Base-by-base conservation (phyloP, 2,329 filamentous ascomycete genomes). In the Fusarium sp. region DNA sequence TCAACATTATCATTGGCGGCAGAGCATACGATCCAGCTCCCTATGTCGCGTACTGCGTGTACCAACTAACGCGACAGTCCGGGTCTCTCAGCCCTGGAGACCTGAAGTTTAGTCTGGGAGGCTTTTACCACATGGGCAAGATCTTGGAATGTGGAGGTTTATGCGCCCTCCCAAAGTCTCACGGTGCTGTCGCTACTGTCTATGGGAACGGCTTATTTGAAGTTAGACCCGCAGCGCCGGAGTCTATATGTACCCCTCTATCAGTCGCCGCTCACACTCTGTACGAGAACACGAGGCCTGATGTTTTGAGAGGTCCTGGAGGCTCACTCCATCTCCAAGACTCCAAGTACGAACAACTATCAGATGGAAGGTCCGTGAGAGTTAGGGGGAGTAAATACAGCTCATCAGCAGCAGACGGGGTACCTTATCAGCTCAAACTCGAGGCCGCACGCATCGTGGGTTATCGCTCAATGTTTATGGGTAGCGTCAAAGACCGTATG, bases 271-370 rank as follows among this genome's bases (percentile, higher is more conserved):
- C 85, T 0, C 85, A 87, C 62, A 82, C 83, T 0, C 70, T 87
- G 11, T 87, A 87, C 50, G 85, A 87, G 74, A 87, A 87, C 60
- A 77, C 80, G 0, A 71, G 85, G 17, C 85, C 85, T 0, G 85
- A 87, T 69, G 67, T 82, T 2, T 68, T 86, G 3, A 61, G 75
- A 7, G 85, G 85, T 0, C 85, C 85, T 0, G 85, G 85, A 0
- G 85, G 85, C 0, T 70, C 74, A 8, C 75, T 87, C 0, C 74
- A 83, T 40, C 72, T 86, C 0, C 74, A 75, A 0, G 45, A 73
- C 1, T 76, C 81, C 2, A 59, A 46, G 1, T 74, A 74, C 7
- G 46, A 69, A 4, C 70, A 70, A 8, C 19, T 73, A 0, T 8
- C 36, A 5, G 62, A 73, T 14, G 62, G 47, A 0, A 59, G 32